phyloP scores from a whole-genome alignment of 176 grass and related monocot species.

The Musa acuminata region DNA sequence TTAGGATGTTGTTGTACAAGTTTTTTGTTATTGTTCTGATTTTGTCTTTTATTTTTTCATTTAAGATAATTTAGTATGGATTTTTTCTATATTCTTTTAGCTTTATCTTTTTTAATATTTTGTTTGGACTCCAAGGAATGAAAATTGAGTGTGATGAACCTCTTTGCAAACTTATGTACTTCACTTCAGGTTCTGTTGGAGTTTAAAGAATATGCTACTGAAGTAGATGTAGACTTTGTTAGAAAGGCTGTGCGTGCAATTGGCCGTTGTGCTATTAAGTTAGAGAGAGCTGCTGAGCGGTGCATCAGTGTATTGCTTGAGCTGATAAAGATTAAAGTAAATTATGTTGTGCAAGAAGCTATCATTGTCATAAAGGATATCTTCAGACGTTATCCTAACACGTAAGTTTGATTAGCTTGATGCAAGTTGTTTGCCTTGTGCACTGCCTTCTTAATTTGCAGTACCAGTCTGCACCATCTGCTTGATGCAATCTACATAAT shows the following conservation, averaged over 20 bases:
- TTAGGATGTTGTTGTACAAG: too few species aligned
- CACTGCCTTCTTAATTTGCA: background rate
- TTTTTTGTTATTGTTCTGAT: too few species aligned
- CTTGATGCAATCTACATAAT: constrained; percentile 7
- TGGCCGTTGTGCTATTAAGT: constrained; percentile 96
- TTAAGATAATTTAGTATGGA: too few species aligned
- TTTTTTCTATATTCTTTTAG: too few species aligned
- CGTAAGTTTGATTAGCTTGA: constrained; percentile 40
- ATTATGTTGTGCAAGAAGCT: constrained; percentile 99
- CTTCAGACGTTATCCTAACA: constrained; percentile 98
- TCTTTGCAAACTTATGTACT: background rate
- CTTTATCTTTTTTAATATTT: too few species aligned
- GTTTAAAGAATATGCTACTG: constrained; percentile 98
- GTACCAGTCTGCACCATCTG: background rate
- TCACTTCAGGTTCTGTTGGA: constrained; percentile 73
- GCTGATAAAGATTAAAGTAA: constrained; percentile 99
- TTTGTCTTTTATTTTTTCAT: too few species aligned
- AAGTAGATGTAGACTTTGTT: constrained; percentile 99
- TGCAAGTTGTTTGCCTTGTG: background rate
- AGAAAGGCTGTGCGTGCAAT: constrained; percentile 98
- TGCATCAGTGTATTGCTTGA: constrained; percentile 98
- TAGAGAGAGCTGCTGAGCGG: constrained; percentile 91
- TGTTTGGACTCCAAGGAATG: too few species aligned
- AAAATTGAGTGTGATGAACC: background rate
- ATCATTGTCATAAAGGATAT: constrained; percentile 99